Evolutionary conservation across 2,329 filamentous ascomycete genomes (phyloP).

Genomic region (Xylaria digitata): DNA sequence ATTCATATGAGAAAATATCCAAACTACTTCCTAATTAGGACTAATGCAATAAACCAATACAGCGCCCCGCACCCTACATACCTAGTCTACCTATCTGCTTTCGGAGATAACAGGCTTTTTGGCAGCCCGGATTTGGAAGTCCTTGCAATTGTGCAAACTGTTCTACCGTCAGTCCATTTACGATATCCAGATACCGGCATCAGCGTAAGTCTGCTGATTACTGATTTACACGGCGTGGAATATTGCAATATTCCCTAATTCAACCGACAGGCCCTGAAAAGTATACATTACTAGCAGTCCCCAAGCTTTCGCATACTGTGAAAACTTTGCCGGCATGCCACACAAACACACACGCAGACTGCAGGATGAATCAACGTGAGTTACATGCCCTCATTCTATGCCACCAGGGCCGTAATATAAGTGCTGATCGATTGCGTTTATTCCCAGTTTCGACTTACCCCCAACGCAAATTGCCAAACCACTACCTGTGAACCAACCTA

Average conservation of each 20-base stretch:
- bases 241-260: not conserved
- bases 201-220: not conserved
- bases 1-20: not conserved
- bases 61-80: constrained; percentile 2
- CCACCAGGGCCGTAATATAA: constrained; percentile 36
- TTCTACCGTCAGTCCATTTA: not conserved
- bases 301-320: not conserved
- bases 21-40: not conserved
- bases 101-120: not conserved
- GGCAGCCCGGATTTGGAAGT: not conserved
- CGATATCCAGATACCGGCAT: not conserved
- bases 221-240: not conserved
- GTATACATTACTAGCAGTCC: not conserved
- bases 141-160: not conserved
- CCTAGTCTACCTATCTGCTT: too few relatives aligned
- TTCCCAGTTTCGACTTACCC: constrained; percentile 61
- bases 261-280: not conserved
- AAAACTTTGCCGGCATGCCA: constrained; percentile 68
- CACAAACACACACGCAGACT: constrained; percentile 84
- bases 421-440: constrained; percentile 26
- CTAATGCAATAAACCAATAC: not conserved
- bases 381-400: constrained; percentile 21
- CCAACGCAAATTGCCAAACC: constrained; percentile 62
- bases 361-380: constrained; percentile 66
- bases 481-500: constrained; percentile 58